Percentiles rank a stretch among this genome's conserved stretches.
phyloP scores from a whole-genome alignment of 2,329 filamentous ascomycete species.

The Aspergillus oerlinghausenensis region DNA sequence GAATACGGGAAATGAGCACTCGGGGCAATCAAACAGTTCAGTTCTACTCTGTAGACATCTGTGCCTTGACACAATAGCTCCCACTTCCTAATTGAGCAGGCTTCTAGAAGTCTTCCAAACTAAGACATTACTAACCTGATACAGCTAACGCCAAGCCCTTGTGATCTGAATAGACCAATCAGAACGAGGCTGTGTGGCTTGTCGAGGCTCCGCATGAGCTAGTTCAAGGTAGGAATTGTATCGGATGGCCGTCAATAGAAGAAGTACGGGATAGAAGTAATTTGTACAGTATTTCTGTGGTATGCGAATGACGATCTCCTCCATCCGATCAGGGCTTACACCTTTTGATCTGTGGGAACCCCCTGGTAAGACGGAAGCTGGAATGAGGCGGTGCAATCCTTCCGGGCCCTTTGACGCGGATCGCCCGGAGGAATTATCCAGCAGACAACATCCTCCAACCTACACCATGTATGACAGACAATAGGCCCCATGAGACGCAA shows the following conservation, averaged over 20 bases:
- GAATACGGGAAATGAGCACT: no score
- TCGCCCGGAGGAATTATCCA: not conserved
- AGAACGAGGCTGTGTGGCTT: not conserved
- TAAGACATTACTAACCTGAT: not conserved
- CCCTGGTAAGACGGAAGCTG: no score
- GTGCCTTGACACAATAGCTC: no score
- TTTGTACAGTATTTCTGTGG: not conserved
- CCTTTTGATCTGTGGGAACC: not conserved
- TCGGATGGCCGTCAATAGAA: not conserved
- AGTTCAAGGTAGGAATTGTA: not conserved
- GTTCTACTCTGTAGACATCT: no score
- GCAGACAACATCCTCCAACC: not conserved
- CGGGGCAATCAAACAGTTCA: no score
- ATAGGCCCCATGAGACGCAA: slow-evolving; percentile 28
- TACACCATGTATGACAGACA: not conserved
- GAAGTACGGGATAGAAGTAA: not conserved
- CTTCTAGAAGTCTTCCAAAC: not conserved
- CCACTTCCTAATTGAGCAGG: not conserved
- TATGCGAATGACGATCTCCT: accelerated
- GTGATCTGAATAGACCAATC: not conserved
- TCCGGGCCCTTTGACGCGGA: not conserved
- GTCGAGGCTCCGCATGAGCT: not conserved
- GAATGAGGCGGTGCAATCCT: not conserved
- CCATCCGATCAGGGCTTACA: not conserved
- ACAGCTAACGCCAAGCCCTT: not conserved